Evolutionary conservation across 2,329 filamentous ascomycete species (phyloP).

Genomic region (Beauveria asiatica): DNA sequence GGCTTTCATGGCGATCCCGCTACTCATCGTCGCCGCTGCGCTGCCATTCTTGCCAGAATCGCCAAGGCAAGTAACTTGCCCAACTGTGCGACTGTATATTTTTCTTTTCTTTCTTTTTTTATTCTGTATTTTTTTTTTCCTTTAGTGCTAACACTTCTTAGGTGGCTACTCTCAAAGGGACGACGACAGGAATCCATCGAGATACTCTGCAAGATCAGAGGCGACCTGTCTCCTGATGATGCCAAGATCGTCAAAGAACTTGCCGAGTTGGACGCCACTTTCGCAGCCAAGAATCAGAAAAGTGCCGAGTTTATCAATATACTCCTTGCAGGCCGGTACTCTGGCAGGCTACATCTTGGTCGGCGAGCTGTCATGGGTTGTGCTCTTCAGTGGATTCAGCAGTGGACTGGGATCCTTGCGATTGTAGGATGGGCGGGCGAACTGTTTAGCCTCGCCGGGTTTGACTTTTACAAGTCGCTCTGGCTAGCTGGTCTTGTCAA

Average conservation of each 20-base stretch:
- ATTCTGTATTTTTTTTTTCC: too few species aligned
- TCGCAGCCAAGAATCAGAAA: conserved; percentile 29
- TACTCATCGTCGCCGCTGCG: conserved; percentile 29
- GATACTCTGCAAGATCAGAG: conserved; percentile 23
- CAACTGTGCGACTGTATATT: neutral
- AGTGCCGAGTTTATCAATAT: conserved; percentile 32
- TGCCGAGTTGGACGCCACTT: conserved; percentile 31
- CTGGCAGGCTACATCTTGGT: conserved; percentile 28
- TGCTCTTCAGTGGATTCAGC: conserved; percentile 33
- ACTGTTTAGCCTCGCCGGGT: conserved; percentile 18
- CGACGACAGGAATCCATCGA: conserved; percentile 24
- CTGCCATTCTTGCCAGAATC: conserved; percentile 37
- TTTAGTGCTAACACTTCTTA: neutral
- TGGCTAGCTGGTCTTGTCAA: conserved; percentile 42
- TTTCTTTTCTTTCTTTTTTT: neutral
- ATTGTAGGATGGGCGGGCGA: conserved; percentile 28
- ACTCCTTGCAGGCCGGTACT: conserved; percentile 27
- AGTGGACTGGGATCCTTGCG: conserved; percentile 35
- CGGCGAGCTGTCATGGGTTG: conserved; percentile 32
- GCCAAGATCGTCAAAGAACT: conserved; percentile 26
- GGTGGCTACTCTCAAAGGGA: conserved; percentile 30
- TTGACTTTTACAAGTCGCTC: conserved; percentile 17
- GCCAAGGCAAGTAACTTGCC: conserved; percentile 25
- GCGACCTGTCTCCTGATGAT: conserved; percentile 25
- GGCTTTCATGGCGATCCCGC: conserved; percentile 33